Evolutionary conservation across 1,284 basidiomycete species (phyloP).

Genomic region (Melampsora americana): DNA sequence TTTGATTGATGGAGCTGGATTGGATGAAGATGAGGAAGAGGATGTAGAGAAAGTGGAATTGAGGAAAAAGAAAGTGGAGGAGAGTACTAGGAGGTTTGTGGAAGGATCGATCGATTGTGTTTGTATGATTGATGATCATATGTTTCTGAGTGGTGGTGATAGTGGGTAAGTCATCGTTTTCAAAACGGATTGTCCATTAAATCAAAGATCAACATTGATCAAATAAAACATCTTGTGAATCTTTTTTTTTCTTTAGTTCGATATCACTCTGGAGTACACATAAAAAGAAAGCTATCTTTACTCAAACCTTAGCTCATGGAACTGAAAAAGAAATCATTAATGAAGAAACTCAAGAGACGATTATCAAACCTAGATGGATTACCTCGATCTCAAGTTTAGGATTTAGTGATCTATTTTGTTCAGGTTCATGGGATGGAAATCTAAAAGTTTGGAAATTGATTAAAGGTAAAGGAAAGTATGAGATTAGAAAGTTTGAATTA

Average conservation of each 20-base stretch:
- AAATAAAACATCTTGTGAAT: not conserved
- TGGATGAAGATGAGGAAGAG: constrained; percentile 29
- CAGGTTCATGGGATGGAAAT: constrained; percentile 86
- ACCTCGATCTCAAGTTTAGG: constrained; percentile 75
- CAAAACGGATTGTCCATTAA: no score
- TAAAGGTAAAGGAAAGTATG: constrained; percentile 56
- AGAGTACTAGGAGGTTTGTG: constrained; percentile 62
- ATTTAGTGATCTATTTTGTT: constrained; percentile 87
- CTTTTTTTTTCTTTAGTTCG: constrained; percentile 60
- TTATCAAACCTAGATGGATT: constrained; percentile 77
- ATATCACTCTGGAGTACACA: constrained; percentile 87
- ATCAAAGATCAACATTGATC: not conserved
- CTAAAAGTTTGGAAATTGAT: constrained; percentile 83
- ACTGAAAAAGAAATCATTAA: constrained; percentile 65
- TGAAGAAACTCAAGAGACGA: constrained; percentile 69
- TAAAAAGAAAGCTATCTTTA: constrained; percentile 94
- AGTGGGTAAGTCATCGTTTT: constrained; percentile 86
- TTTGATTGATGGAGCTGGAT: constrained; percentile 69
- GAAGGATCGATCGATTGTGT: constrained; percentile 91
- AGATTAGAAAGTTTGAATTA: constrained; percentile 60
- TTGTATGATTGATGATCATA: constrained; percentile 87
- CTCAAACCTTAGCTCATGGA: constrained; percentile 79
- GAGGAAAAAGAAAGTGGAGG: constrained; percentile 55
- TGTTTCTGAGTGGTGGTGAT: constrained; percentile 90
- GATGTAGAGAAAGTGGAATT: constrained; percentile 52